Conservation (phyloP, 208 protist species). For the Trichomonas gallinae region DNA sequence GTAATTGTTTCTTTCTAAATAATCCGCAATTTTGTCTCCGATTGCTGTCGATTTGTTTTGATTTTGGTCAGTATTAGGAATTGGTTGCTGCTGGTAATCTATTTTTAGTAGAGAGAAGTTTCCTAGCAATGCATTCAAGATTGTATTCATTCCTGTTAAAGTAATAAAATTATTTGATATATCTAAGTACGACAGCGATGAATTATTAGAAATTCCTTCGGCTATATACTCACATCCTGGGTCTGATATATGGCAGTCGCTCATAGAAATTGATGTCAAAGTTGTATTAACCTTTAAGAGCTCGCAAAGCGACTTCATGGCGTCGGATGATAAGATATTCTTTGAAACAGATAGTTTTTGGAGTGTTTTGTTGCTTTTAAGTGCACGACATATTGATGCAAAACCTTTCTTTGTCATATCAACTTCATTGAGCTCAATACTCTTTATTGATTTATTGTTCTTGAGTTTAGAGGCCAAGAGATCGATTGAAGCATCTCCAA, state of each 20-base stretch:
- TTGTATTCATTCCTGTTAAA: background rate
- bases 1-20: slow-evolving; percentile 17
- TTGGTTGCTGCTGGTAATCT: too few relatives aligned
- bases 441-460: background rate
- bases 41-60: background rate
- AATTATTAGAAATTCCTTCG: background rate
- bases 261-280: background rate
- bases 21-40: background rate
- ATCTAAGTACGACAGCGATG: background rate
- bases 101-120: background rate
- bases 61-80: background rate
- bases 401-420: background rate
- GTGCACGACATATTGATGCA: background rate
- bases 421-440: background rate
- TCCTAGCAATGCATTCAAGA: background rate
- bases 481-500: background rate
- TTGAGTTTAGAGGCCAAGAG: background rate
- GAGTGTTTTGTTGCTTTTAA: background rate
- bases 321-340: background rate
- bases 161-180: background rate
- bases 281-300: background rate
- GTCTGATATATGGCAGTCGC: background rate
- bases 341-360: background rate
- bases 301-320: background rate
- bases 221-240: background rate